Conservation (phyloP, 306 rosid genomes). For the Albizia julibrissin region DNA sequence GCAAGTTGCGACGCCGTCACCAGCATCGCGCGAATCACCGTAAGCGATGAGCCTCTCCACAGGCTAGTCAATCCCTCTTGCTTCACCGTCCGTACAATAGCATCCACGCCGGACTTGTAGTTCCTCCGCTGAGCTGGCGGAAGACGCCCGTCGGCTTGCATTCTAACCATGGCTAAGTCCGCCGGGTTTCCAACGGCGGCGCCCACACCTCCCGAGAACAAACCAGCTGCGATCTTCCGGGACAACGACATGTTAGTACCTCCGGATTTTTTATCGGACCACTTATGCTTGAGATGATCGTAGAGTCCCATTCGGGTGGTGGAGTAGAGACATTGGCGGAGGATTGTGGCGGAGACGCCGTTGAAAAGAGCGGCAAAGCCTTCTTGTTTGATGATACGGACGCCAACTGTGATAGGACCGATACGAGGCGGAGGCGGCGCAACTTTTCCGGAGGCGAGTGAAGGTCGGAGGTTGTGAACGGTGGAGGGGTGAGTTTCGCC, state of each 20-base stretch:
- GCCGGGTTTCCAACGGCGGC: conserved; percentile 74
- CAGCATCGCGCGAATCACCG: conserved; percentile 75
- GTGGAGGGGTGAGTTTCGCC: conserved; percentile 49
- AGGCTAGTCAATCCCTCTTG: conserved; percentile 59
- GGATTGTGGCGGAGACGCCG: conserved; percentile 76
- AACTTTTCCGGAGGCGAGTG: conserved; percentile 37
- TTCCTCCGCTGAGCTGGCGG: conserved; percentile 52
- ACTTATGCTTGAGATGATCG: conserved; percentile 56
- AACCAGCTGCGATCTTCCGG: conserved; percentile 55
- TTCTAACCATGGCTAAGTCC: conserved; percentile 77
- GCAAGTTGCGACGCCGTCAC: conserved; percentile 81
- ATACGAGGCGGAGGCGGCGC: not conserved
- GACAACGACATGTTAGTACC: conserved; percentile 37
- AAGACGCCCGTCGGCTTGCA: conserved; percentile 82
- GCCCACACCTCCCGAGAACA: conserved; percentile 57
- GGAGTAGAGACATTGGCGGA: conserved; percentile 72
- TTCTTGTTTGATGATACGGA: conserved; percentile 56
- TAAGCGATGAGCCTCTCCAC: conserved; percentile 73
- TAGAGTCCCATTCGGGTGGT: conserved; percentile 83
- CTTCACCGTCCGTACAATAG: conserved; percentile 44
- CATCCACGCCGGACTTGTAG: conserved; percentile 65
- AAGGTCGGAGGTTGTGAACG: conserved; percentile 33
- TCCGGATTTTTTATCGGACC: conserved; percentile 58
- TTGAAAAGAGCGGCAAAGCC: conserved; percentile 62
- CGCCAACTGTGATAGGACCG: conserved; percentile 54